These are phyloP conservation scores for Calocera cornea DNA, from an alignment of 768 basidiomycete species.

Conservation along the genomic window DNA sequence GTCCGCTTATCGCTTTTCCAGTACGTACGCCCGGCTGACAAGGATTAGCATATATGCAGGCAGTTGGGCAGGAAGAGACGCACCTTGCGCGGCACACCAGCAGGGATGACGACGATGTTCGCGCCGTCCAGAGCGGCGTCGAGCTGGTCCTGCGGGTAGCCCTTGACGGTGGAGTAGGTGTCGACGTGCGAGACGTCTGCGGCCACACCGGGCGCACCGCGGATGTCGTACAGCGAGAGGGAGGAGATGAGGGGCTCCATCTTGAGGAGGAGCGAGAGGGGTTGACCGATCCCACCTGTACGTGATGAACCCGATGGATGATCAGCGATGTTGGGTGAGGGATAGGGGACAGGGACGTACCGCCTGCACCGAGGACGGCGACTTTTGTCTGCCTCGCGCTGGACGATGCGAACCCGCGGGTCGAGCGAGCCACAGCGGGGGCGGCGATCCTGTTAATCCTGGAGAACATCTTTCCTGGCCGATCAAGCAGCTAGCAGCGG, in stretches of 20 bases:
- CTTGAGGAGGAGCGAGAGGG: constrained; percentile 87
- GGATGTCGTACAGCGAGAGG: constrained; percentile 84
- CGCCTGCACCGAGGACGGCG: constrained; percentile 93
- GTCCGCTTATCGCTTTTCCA: not conserved
- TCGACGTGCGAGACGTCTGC: constrained; percentile 95
- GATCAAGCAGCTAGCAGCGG: not conserved
- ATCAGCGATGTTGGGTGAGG: not conserved
- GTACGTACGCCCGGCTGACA: constrained; percentile 58
- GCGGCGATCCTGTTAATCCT: constrained; percentile 41
- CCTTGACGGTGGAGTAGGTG: constrained; percentile 54
- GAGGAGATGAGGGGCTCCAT: constrained; percentile 77
- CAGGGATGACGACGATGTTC: constrained; percentile 91
- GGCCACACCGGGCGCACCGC: constrained; percentile 91
- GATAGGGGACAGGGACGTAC: constrained; percentile 27
- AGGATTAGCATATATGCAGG: not conserved
- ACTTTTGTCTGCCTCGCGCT: constrained; percentile 67
- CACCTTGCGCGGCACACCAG: constrained; percentile 98
- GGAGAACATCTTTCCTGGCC: not conserved
- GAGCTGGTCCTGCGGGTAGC: constrained; percentile 74
- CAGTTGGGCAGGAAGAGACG: constrained; percentile 18
- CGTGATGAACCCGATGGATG: not conserved
- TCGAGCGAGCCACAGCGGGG: constrained; percentile 44
- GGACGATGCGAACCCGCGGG: constrained; percentile 68
- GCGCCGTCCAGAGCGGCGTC: constrained; percentile 80
- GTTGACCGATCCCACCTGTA: constrained; percentile 90